Base-by-base conservation (phyloP, 1,284 basidiomycete genomes). In the Fomes fomentarius region DNA sequence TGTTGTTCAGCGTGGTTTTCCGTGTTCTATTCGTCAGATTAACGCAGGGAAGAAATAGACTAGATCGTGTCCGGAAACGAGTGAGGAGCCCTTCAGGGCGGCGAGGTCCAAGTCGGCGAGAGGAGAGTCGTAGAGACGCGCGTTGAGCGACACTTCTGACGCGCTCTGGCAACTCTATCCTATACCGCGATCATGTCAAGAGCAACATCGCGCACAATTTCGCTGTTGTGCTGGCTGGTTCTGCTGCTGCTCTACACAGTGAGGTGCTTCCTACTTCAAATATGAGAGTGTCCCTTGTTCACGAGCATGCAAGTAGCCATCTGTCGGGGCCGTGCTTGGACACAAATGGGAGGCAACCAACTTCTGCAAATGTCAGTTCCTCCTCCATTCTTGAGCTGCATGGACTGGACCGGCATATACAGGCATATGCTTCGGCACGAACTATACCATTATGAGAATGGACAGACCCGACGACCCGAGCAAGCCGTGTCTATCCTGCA, bases 401-500 rank as follows among this genome's bases (percentile, higher is more conserved):
- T 30, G 35, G 24, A 12, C 10, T 46, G 12, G n/a, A n/a, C n/a
- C n/a, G n/a, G n/a, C n/a, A 40, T 21, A 22, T 17, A 50, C 26
- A 96, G 93, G 94, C 74, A 92, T 94, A 70, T 98, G 94, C 74
- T 97, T 96, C 69, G 79, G 82, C 43, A 77, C 87, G 17, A 95
- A 95, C 69, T 94, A 92, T 66, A 87, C 91, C 19, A 96, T 96
- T 66, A 76, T 96, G 54, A 90, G 85, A 39, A 79, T 97, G 58
- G 85, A 87, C 63, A 81, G 84, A 30, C 91, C 94, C 8, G 87
- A 92, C 64, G 89, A 91, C 64, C 91, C 92, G 2, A 82, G 83
- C 25, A 93, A 96, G 70, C 94, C 94, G 7, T 98, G 95, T 72
- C 76, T 94, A 21, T 89, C 90, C 6, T 98, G 95, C 70, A 97